Evolutionary conservation across 371 early-diverging fungal genomes (phyloP).

Genomic region (Mortierella sp.): DNA sequence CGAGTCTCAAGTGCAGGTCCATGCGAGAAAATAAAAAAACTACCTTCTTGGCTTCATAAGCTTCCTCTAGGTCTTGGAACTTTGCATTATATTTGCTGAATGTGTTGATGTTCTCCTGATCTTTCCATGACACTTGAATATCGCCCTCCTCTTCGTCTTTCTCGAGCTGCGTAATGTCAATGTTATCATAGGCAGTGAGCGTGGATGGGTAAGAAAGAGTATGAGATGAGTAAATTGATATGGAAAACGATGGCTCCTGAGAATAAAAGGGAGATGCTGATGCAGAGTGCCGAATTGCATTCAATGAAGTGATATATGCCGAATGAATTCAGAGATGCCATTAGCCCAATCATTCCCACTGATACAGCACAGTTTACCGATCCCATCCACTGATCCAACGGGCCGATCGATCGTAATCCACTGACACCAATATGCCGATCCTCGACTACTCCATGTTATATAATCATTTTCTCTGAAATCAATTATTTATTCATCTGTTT

Average conservation of each 20-base stretch:
- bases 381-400: too few species aligned
- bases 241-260: too few species aligned
- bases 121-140: slow-evolving; percentile 93
- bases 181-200: background rate
- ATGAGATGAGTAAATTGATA: background rate
- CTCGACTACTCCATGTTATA: too few species aligned
- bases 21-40: background rate
- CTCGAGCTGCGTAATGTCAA: slow-evolving; percentile 62
- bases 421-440: too few species aligned
- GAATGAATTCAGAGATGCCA: too few species aligned
- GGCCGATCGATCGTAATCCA: too few species aligned
- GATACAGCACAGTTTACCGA: too few species aligned
- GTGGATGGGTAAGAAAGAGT: background rate
- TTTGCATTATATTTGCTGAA: slow-evolving; percentile 90
- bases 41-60: slow-evolving; percentile 87
- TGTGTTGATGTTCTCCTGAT: slow-evolving; percentile 94
- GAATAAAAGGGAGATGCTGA: too few species aligned
- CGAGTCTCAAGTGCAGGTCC: too few species aligned
- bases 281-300: too few species aligned
- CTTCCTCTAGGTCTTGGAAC: slow-evolving; percentile 83
- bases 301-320: too few species aligned
- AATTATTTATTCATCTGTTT: background rate
- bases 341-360: too few species aligned
- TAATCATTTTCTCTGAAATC: background rate
- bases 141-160: slow-evolving; percentile 85